phyloP scores from a whole-genome alignment of 228 moss, liverwort and hornwort species.

The Sphagnum fallax region DNA sequence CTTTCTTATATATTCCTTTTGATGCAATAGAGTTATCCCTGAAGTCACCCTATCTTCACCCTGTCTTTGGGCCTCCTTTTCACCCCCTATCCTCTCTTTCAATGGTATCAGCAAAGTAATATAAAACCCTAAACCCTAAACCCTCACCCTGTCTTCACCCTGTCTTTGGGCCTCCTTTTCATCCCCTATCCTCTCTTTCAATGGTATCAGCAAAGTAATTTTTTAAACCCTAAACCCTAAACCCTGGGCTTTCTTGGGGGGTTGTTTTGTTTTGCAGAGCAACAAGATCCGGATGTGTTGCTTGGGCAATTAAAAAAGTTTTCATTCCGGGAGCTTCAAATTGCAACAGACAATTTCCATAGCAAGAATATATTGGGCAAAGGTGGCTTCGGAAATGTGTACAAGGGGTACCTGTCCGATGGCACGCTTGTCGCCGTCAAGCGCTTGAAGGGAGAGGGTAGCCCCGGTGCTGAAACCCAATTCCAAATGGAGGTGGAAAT shows the following conservation, averaged over 20 bases:
- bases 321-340: not conserved
- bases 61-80: too few relatives aligned
- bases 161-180: too few relatives aligned
- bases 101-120: too few relatives aligned
- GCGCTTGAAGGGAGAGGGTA: conserved; percentile 2
- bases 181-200: too few relatives aligned
- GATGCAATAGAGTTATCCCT: too few relatives aligned
- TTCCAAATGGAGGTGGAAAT: conserved; percentile 4
- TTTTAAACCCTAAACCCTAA: not conserved
- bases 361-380: not conserved
- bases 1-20: too few relatives aligned
- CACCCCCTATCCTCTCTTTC: too few relatives aligned
- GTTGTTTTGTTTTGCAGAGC: not conserved
- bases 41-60: too few relatives aligned
- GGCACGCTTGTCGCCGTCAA: conserved; percentile 1
- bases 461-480: not conserved
- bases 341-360: not conserved
- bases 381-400: not conserved
- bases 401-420: not conserved
- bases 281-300: not conserved
- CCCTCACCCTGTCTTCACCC: too few relatives aligned
- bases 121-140: too few relatives aligned
- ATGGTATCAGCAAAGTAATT: too few relatives aligned
- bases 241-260: not conserved
- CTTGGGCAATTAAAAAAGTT: not conserved